Percentiles rank a stretch among this genome's conserved stretches.
Conservation (phyloP, 176 grass and related monocot species). For the Echinochloa phyllopogon region DNA sequence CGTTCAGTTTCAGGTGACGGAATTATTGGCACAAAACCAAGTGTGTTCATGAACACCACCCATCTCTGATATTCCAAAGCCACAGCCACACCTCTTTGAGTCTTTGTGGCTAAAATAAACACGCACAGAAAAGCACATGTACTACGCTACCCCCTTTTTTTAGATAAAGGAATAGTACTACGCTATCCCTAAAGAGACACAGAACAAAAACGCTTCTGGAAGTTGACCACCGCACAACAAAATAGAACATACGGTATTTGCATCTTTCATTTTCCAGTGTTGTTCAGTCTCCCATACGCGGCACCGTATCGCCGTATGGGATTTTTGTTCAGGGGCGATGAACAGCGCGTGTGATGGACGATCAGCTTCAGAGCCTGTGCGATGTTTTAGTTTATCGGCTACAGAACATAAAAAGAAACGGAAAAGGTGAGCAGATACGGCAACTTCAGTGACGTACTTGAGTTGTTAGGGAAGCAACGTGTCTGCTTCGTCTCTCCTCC, state of each 20-base stretch:
- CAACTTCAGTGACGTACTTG: slow-evolving; percentile 31
- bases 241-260: slow-evolving; percentile 5
- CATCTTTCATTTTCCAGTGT: not conserved
- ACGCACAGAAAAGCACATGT: not conserved
- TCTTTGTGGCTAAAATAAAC: not conserved
- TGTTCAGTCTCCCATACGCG: slow-evolving; percentile 15
- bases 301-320: not conserved
- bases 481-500: not conserved
- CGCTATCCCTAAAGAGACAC: slow-evolving; percentile 8
- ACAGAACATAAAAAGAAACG: not conserved
- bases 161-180: not conserved
- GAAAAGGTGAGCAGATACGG: not conserved
- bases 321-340: not conserved
- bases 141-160: not conserved
- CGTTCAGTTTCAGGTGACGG: slow-evolving; percentile 15
- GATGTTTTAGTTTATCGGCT: not conserved
- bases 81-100: not conserved
- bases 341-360: slow-evolving; percentile 19
- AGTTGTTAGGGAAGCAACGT: slow-evolving; percentile 37
- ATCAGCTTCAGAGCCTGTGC: not conserved
- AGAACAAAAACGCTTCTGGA: slow-evolving; percentile 7
- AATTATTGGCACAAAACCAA: slow-evolving; percentile 5
- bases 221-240: slow-evolving; percentile 37
- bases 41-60: slow-evolving; percentile 15
- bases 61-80: slow-evolving; percentile 12